A percentile compares a stretch with the other conserved stretches of the same genome.
Evolutionary conservation across 2,329 filamentous ascomycete genomes (phyloP).

Genomic region (Hawksworthiomyces lignivorus): DNA sequence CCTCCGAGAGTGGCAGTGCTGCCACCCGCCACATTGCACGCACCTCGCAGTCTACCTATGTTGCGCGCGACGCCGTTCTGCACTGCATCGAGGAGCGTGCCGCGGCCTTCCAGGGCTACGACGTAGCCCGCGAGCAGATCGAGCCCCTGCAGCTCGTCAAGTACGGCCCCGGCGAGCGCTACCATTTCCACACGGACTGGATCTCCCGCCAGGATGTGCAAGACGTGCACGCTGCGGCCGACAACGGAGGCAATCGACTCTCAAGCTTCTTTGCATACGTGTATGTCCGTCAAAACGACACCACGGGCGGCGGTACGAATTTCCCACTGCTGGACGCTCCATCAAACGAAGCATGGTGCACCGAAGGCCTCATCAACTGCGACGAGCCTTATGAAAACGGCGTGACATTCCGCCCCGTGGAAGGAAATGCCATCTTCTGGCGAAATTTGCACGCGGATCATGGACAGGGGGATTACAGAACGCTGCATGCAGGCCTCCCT

Average conservation of each 20-base stretch:
- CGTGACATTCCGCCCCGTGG: constrained; percentile 36
- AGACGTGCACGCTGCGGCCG: constrained; percentile 25
- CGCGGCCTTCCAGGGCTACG: constrained; percentile 36
- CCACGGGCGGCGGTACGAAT: constrained; percentile 37
- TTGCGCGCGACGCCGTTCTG: constrained; percentile 33
- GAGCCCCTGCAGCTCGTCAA: constrained; percentile 41
- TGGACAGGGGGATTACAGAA: constrained; percentile 31
- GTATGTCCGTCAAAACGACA: constrained; percentile 23
- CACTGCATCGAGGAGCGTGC: constrained; percentile 40
- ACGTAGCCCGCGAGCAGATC: constrained; percentile 28
- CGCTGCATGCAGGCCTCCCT: constrained; percentile 37
- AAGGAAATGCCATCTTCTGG: constrained; percentile 42
- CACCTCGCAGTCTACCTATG: constrained; percentile 37
- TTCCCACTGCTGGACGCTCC: constrained; percentile 36
- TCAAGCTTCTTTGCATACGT: constrained; percentile 42
- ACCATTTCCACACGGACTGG: constrained; percentile 44
- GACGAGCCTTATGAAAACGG: constrained; percentile 38
- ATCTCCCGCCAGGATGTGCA: constrained; percentile 26
- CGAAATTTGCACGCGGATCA: constrained; percentile 33
- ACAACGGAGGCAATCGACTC: constrained; percentile 33
- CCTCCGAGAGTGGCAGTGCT: constrained; percentile 12
- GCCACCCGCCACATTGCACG: constrained; percentile 27
- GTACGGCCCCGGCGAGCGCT: constrained; percentile 35
- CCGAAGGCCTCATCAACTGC: constrained; percentile 36
- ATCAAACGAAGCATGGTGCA: constrained; percentile 4